phyloP scores from a whole-genome alignment of 176 grass and related monocot genomes.

The Oryza punctata region DNA sequence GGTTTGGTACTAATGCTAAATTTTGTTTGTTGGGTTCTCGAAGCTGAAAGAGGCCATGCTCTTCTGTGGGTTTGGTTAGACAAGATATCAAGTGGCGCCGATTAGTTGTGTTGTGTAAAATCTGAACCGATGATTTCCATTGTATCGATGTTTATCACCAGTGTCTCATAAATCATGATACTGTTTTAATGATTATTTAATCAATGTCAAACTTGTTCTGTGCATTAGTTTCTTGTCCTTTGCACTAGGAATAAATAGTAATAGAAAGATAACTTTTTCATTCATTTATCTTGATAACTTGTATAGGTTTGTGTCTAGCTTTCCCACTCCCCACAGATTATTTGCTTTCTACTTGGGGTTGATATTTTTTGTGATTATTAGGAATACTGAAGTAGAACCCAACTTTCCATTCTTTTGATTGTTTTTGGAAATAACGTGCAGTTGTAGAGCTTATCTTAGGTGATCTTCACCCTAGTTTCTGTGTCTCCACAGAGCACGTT shows the following conservation, averaged over 20 bases:
- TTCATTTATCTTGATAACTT: conserved; percentile 10
- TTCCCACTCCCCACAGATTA: neutral
- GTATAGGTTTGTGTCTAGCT: conserved; percentile 3
- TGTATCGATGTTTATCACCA: neutral
- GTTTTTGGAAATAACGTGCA: neutral
- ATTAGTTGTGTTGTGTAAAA: neutral
- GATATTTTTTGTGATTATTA: neutral
- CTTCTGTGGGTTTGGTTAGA: neutral
- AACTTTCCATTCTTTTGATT: neutral
- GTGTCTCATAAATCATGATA: neutral
- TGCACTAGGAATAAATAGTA: neutral
- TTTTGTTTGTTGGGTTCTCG: neutral
- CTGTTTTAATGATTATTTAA: neutral
- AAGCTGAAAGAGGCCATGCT: neutral
- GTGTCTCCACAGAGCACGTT: conserved; percentile 53
- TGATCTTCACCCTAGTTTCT: conserved; percentile 22
- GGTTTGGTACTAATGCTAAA: no score
- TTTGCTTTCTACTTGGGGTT: neutral
- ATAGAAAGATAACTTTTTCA: neutral
- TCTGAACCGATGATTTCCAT: neutral
- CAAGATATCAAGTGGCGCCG: neutral
- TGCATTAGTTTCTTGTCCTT: neutral
- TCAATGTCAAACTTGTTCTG: neutral
- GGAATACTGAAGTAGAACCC: neutral
- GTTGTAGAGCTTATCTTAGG: conserved; percentile 9